Evolutionary conservation across 2,329 filamentous ascomycete genomes (phyloP).

Genomic region (Domatiomyces globalis): DNA sequence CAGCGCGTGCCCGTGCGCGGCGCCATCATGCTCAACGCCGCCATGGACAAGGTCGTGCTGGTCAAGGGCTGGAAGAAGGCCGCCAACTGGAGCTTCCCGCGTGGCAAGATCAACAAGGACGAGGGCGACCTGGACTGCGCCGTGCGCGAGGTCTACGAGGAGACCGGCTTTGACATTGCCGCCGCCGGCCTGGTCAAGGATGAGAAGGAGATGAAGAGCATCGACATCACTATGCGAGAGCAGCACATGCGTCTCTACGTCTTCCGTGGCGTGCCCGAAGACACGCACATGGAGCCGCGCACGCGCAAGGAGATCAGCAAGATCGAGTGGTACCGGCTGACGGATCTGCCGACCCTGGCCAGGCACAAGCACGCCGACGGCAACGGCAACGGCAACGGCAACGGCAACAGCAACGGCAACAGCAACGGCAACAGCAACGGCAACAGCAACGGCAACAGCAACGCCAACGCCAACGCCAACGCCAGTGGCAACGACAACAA

Average conservation of each 20-base stretch:
- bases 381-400: constrained; percentile 20
- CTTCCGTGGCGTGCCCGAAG: constrained; percentile 74
- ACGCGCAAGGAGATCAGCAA: constrained; percentile 96
- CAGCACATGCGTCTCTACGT: constrained; percentile 89
- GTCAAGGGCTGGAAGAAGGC: constrained; percentile 98
- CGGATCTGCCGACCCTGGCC: constrained; percentile 69
- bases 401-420: background rate
- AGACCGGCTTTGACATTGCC: constrained; percentile 77
- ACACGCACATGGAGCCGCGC: constrained; percentile 74
- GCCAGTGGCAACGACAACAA: background rate
- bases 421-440: background rate
- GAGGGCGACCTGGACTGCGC: constrained; percentile 90
- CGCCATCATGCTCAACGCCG: constrained; percentile 79
- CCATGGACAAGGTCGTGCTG: constrained; percentile 86
- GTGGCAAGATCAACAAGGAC: constrained; percentile 96
- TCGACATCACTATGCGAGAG: constrained; percentile 79
- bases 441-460: background rate
- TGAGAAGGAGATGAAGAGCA: constrained; percentile 60
- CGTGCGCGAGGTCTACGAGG: constrained; percentile 85
- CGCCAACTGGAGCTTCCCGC: constrained; percentile 89
- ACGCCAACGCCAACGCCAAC: constrained; percentile 39
- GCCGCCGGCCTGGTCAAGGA: constrained; percentile 61
- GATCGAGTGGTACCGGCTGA: constrained; percentile 86
- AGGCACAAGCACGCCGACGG: constrained; percentile 55
- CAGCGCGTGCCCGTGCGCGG: constrained; percentile 85